Base-by-base conservation (phyloP, 768 basidiomycete genomes). In the Dacryopinax spathularia region DNA sequence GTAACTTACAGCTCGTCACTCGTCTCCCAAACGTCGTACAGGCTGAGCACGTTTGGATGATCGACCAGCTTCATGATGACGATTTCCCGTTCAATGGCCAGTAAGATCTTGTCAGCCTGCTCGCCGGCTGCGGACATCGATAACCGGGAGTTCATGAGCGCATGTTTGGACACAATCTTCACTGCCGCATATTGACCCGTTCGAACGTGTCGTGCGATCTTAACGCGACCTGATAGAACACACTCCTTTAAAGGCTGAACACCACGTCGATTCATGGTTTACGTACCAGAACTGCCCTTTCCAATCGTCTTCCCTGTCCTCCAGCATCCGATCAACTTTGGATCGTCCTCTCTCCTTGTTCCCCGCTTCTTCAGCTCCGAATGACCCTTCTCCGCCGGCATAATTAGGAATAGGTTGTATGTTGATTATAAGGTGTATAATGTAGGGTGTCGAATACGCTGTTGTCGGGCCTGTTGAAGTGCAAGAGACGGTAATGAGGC, bases 11-110 rank as follows among this genome's bases (percentile, higher is more conserved):
- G 82, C 64, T 94, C 86, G 33, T 83, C 81, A 2, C 87, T 87
- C 0, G 92, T 93, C 75, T 98, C 93, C 91, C 91, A 97, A 66
- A 98, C 93, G 71, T 98, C 94, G 76, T 92, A 94, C 31, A 98
- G 82, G 64, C 85, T 86, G 82, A 96, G 84, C 67, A 98, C 84
- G 73, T 95, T 93, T 1, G 93, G 93, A 71, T 98, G 92, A 66
- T 94, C 87, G 68, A 96, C 87, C 66, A 96, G 84, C 74, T 96
- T 98, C 93, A 98, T 94, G 70, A 96, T 86, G 65, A 94, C 91
- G 61, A 96, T 95, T 75, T 98, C 94, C 66, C 92, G 83, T 73
- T 95, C 89, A 65, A 96, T 84, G 59, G 86, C 84, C 64, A 89
- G 82, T 65, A 86, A 80, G 65, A 82, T 83, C 68, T 86, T 87